Conservation (phyloP, 2,329 filamentous ascomycete species). For the Diaporthe longicolla region DNA sequence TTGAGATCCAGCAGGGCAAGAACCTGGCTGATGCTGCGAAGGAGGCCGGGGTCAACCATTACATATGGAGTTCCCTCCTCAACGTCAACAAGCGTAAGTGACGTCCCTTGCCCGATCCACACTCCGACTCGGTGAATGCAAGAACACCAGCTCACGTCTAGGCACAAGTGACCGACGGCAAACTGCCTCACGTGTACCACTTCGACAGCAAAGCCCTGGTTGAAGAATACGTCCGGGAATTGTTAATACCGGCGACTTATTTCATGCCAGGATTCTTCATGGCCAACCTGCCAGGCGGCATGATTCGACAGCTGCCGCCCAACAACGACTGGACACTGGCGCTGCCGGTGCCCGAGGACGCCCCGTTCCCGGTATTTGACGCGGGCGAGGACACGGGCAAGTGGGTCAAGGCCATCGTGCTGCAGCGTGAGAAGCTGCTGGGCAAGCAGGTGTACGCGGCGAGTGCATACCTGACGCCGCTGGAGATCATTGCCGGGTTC, state of each 20-base stretch:
- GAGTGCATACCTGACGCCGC: constrained; percentile 56
- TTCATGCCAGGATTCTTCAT: constrained; percentile 69
- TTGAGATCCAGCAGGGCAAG: constrained; percentile 62
- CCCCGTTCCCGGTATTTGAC: constrained; percentile 55
- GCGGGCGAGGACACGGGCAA: constrained; percentile 54
- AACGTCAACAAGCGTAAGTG: constrained; percentile 57
- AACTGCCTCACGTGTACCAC: constrained; percentile 59
- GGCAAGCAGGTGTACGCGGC: constrained; percentile 61
- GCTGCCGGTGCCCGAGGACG: constrained; percentile 50
- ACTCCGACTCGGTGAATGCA: background rate
- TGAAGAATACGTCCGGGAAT: constrained; percentile 65
- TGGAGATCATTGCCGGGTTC: constrained; percentile 57
- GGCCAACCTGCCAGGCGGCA: constrained; percentile 59
- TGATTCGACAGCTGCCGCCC: constrained; percentile 48
- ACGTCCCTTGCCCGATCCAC: background rate
- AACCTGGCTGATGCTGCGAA: constrained; percentile 62
- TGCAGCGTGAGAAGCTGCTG: constrained; percentile 54
- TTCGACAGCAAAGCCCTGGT: constrained; percentile 72
- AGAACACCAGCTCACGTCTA: background rate
- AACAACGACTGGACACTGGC: constrained; percentile 52
- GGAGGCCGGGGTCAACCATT: constrained; percentile 58
- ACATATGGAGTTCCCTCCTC: constrained; percentile 60
- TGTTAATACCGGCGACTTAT: constrained; percentile 65
- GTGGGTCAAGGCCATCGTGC: constrained; percentile 55
- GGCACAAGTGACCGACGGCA: constrained; percentile 55